Conservation (phyloP, 345 rosid genomes). For the Populus euphratica region DNA sequence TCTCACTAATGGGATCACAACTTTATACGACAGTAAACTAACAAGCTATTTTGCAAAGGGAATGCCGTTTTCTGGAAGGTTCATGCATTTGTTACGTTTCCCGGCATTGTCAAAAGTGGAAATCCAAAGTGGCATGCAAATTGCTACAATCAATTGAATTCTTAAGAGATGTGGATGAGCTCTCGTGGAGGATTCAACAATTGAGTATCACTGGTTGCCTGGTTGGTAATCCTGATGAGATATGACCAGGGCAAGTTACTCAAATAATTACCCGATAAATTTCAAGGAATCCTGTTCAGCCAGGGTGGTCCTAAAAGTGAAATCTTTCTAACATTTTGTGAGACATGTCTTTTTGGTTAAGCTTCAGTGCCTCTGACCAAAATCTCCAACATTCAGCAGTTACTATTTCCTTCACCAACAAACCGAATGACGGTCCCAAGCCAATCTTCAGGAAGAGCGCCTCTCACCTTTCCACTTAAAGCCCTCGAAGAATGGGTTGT, state of each 20-base stretch:
- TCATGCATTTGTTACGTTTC: neutral
- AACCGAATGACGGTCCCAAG: slow-evolving; percentile 45
- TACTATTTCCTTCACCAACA: neutral
- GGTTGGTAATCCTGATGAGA: neutral
- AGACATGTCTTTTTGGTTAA: neutral
- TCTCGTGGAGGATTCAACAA: neutral
- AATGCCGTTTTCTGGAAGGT: neutral
- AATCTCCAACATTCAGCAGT: neutral
- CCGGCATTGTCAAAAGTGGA: too few relatives aligned
- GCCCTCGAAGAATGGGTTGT: slow-evolving; percentile 69
- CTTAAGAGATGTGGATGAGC: neutral
- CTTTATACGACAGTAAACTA: neutral
- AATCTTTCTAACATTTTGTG: neutral
- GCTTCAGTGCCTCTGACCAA: neutral
- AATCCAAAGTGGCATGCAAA: neutral
- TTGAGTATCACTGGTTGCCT: neutral
- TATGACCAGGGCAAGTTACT: neutral
- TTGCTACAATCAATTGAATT: neutral
- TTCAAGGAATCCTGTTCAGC: neutral
- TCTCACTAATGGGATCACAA: too few relatives aligned
- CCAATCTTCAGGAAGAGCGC: slow-evolving; percentile 62
- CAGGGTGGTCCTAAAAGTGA: neutral
- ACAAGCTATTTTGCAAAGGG: neutral
- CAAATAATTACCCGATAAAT: neutral
- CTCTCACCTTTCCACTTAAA: slow-evolving; percentile 52